Base-by-base conservation (phyloP, 1,139 yeast species). In the Pneumocystis canis region DNA sequence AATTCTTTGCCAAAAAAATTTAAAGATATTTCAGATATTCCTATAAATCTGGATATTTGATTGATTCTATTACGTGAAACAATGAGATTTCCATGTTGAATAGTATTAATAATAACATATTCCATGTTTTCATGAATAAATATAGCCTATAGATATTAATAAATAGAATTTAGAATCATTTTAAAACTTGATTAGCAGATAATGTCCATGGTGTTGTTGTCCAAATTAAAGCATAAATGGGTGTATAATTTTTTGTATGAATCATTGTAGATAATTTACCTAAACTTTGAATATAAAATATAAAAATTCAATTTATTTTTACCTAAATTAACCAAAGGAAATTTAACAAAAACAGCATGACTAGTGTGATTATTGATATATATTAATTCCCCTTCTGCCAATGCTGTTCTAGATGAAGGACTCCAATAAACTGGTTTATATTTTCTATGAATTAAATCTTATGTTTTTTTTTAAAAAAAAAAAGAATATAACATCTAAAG, bases 201-300 rank as follows among this genome's bases (percentile, higher is more conserved):
- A 94, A 77, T 0, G 99, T 94, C 99, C 99, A 92, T 0, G 98
- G 97, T 0, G 98, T 92, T 0, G 97, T 89, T 0, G 99, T 92
- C 99, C 99, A 92, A 63, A 92, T 88, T 2, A 73, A 71, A 9
- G 73, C 69, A 14, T 47, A 25, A 66, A 65, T 2, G 65, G 30
- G 37, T 39, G 39, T 35, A 56, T 30, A 30, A 64, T 63, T 32
- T 62, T 66, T 9, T 6, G 65, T 61, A 62, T 62, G 6, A 39
- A 31, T 54, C 30, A 18, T n/a, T n/a, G 30, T n/a, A 7, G 47
- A 53, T 31, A 61, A 28, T 2, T 31, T 28, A 9, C 59, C 59
- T 57, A 57, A 30, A 18, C 7, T 35, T 4, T 57, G 25, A 57
- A 28, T 35, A 35, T 20, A 25, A 57, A 20, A 57, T 25, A 47